phyloP scores from a whole-genome alignment of 352 stramenopile species.

The Globisporangium abappressorium region DNA sequence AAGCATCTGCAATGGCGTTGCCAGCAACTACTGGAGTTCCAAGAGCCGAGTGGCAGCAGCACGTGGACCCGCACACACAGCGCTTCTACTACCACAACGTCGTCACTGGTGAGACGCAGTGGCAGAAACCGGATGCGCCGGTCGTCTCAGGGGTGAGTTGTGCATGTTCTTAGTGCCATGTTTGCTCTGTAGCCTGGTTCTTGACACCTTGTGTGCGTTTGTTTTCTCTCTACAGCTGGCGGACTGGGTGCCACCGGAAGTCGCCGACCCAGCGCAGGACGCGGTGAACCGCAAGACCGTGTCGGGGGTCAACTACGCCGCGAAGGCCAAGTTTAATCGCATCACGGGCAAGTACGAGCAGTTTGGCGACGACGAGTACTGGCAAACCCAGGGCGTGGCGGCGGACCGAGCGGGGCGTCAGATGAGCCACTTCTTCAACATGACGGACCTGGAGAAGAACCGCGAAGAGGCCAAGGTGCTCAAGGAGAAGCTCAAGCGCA shows the following conservation, averaged over 20 bases:
- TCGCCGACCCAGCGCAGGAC: constrained; percentile 22
- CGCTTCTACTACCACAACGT: constrained; percentile 86
- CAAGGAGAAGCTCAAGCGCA: constrained; percentile 82
- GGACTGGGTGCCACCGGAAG: constrained; percentile 72
- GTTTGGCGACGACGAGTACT: constrained; percentile 64
- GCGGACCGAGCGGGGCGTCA: constrained; percentile 70
- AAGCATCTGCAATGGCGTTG: neutral
- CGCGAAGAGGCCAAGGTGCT: constrained; percentile 68
- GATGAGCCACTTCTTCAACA: constrained; percentile 88
- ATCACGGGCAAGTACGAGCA: constrained; percentile 75
- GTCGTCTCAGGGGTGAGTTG: constrained; percentile 68
- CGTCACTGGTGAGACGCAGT: constrained; percentile 73
- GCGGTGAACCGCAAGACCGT: constrained; percentile 32
- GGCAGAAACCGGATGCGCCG: constrained; percentile 64
- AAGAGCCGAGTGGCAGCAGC: constrained; percentile 78
- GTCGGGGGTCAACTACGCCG: constrained; percentile 62
- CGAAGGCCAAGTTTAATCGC: constrained; percentile 76
- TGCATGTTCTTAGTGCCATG: neutral
- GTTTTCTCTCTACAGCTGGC: constrained; percentile 41
- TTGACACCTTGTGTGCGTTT: neutral
- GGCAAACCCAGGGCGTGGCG: constrained; percentile 51
- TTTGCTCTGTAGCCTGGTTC: neutral
- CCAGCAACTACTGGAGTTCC: neutral
- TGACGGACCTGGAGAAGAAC: constrained; percentile 76
- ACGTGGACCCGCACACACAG: constrained; percentile 77